Evolutionary conservation across 2,329 filamentous ascomycete species (phyloP).

Genomic region (Microsporum canis): DNA sequence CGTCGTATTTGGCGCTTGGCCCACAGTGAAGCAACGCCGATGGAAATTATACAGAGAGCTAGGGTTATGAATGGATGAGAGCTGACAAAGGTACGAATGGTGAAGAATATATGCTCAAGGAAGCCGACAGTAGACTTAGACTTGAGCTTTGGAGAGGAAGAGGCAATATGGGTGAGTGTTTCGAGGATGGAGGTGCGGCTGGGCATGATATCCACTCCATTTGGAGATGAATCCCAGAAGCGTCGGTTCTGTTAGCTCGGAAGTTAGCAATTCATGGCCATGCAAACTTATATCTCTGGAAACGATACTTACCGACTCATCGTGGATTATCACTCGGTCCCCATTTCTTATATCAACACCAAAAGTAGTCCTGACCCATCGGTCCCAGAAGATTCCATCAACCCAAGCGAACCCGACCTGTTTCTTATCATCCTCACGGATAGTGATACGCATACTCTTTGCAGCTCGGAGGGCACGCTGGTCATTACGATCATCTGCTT

Average conservation of each 20-base stretch:
- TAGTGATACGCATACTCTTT: conserved; percentile 83
- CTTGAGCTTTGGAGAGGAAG: conserved; percentile 37
- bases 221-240: conserved; percentile 89
- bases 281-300: not conserved
- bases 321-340: conserved; percentile 90
- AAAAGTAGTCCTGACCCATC: conserved; percentile 92
- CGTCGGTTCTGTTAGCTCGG: conserved; percentile 56
- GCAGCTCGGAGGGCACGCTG: conserved; percentile 74
- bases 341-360: conserved; percentile 77
- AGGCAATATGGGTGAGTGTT: conserved; percentile 48
- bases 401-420: conserved; percentile 96
- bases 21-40: conserved; percentile 25
- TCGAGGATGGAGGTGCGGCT: conserved; percentile 85
- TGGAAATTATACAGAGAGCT: conserved; percentile 27
- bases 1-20: conserved; percentile 24
- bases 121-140: conserved; percentile 40
- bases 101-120: conserved; percentile 38
- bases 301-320: conserved; percentile 65
- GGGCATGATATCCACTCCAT: conserved; percentile 78
- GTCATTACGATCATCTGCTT: conserved; percentile 87
- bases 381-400: conserved; percentile 92
- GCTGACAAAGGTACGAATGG: conserved; percentile 32
- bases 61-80: conserved; percentile 36
- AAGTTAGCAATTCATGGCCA: not conserved
- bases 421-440: conserved; percentile 75